Evolutionary conservation across 208 protist genomes (phyloP).

Genomic region (Angomonas desouzai): DNA sequence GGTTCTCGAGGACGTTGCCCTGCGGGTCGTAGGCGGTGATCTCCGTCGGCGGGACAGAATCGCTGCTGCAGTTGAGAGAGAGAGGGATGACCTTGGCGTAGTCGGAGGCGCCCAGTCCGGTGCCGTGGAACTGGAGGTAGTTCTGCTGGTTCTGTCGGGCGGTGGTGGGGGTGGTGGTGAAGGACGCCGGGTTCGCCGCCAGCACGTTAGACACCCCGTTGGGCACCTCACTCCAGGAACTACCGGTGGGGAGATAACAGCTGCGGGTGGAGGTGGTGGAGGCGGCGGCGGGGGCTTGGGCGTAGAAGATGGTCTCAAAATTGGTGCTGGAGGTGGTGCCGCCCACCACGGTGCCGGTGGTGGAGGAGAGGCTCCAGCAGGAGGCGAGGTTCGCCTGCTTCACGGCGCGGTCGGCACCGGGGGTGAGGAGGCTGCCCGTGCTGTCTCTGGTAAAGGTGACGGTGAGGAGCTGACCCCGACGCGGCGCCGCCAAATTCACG

Average conservation of each 20-base stretch:
- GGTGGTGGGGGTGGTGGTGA: conserved; percentile 41
- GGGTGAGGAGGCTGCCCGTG: conserved; percentile 41
- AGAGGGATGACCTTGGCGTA: conserved; percentile 68
- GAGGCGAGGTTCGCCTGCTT: conserved; percentile 45
- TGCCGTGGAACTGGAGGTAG: conserved; percentile 55
- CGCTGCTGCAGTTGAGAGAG: conserved; percentile 59
- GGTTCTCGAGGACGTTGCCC: conserved; percentile 16
- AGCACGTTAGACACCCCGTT: conserved; percentile 39
- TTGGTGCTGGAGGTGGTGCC: conserved; percentile 51
- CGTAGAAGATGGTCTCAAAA: conserved; percentile 53
- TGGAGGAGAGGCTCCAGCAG: conserved; percentile 62
- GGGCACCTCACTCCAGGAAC: conserved; percentile 75
- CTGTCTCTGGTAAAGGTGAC: conserved; percentile 55
- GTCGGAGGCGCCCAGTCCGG: conserved; percentile 45
- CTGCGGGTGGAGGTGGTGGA: conserved; percentile 31
- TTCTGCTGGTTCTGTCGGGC: conserved; percentile 49
- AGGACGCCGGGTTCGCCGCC: conserved; percentile 70
- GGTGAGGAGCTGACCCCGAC: conserved; percentile 72
- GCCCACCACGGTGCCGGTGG: conserved; percentile 34
- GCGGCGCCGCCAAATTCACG: conserved; percentile 29
- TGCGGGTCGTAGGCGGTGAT: conserved; percentile 41
- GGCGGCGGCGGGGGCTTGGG: conserved; percentile 32
- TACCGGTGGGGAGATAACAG: conserved; percentile 57
- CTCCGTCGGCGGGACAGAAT: conserved; percentile 40
- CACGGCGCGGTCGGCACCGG: conserved; percentile 50